Evolutionary conservation across 805 yeast genomes (phyloP).

Genomic region (Candida jianshihensis): DNA sequence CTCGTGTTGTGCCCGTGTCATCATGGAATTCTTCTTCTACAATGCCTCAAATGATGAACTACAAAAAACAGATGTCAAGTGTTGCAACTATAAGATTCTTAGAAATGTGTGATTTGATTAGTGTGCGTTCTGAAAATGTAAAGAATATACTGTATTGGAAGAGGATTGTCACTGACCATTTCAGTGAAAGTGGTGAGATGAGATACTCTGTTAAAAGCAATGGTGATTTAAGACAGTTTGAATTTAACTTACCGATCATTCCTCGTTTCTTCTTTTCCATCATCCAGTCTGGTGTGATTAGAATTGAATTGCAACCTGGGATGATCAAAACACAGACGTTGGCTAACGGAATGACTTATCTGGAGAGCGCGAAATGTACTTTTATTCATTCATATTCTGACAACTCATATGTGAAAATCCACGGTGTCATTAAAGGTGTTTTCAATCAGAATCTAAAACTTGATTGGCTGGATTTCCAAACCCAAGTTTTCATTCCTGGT

Average conservation of each 20-base stretch:
- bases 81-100: slow-evolving; percentile 44
- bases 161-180: slow-evolving; percentile 40
- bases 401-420: slow-evolving; percentile 60
- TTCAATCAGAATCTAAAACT: slow-evolving; percentile 58
- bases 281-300: slow-evolving; percentile 43
- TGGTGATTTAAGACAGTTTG: slow-evolving; percentile 49
- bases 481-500: slow-evolving; percentile 39
- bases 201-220: slow-evolving; percentile 40
- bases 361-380: slow-evolving; percentile 46
- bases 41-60: slow-evolving; percentile 16
- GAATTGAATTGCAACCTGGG: slow-evolving; percentile 45
- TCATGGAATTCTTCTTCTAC: slow-evolving; percentile 1
- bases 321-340: slow-evolving; percentile 44
- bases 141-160: slow-evolving; percentile 45
- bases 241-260: slow-evolving; percentile 55
- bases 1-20: neutral
- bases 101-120: slow-evolving; percentile 41
- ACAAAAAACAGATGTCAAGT: slow-evolving; percentile 37
- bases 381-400: slow-evolving; percentile 52
- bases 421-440: slow-evolving; percentile 54
- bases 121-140: slow-evolving; percentile 35
- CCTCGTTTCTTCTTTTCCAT: slow-evolving; percentile 53
- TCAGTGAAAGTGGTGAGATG: slow-evolving; percentile 43
- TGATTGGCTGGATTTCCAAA: slow-evolving; percentile 64
- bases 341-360: slow-evolving; percentile 44